Conservation (phyloP, 1,284 basidiomycete species). For the Coniferiporia weirii region DNA sequence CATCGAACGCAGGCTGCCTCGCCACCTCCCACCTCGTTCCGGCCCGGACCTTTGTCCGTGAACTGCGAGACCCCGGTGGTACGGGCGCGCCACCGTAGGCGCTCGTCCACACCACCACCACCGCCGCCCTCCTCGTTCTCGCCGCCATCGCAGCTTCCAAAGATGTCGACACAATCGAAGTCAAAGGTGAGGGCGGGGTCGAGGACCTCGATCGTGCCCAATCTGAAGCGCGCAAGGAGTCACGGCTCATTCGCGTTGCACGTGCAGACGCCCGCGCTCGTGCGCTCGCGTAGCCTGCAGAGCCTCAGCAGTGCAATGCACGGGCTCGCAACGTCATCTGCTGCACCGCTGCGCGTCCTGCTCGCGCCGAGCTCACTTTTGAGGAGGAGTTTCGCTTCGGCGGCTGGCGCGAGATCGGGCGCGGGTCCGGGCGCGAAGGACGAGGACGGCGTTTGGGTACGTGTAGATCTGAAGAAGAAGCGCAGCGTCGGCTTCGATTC, state of each 20-base stretch:
- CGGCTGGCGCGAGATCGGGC: not conserved
- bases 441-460: not conserved
- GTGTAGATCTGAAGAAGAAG: not conserved
- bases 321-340: not conserved
- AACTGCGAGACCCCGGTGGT: not conserved
- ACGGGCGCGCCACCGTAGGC: not conserved
- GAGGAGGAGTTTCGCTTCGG: not conserved
- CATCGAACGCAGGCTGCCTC: not conserved
- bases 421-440: not conserved
- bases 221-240: not conserved
- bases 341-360: not conserved
- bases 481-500: not conserved
- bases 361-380: not conserved
- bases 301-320: not conserved
- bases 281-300: not conserved
- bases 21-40: conserved; percentile 11
- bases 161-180: no score
- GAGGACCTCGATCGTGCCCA: not conserved
- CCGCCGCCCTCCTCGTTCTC: not conserved
- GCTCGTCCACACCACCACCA: not conserved
- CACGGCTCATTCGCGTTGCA: not conserved
- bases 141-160: not conserved
- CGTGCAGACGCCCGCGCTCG: not conserved
- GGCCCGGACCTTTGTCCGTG: conserved; percentile 1
- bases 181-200: no score